Evolutionary conservation across 768 basidiomycete species (phyloP).

Genomic region (Russula lepida): DNA sequence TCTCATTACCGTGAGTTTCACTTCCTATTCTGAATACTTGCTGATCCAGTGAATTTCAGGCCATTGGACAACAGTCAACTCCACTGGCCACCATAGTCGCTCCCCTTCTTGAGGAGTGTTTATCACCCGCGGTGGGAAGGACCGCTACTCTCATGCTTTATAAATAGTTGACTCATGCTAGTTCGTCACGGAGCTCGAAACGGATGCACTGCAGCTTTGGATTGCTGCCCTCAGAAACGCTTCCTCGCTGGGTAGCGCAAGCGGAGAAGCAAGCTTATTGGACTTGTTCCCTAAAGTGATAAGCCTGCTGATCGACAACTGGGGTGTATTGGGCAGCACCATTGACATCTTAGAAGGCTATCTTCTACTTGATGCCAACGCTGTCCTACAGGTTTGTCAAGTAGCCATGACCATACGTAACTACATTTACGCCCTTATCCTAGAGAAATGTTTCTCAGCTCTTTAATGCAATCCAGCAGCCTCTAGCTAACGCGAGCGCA

Average conservation of each 20-base stretch:
- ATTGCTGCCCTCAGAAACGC: constrained; percentile 59
- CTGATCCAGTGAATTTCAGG: constrained; percentile 33
- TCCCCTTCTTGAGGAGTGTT: constrained; percentile 56
- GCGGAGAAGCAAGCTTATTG: constrained; percentile 43
- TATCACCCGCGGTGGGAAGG: constrained; percentile 42
- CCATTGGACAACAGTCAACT: constrained; percentile 54
- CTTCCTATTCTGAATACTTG: neutral
- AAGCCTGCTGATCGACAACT: constrained; percentile 51
- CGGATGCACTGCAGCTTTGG: constrained; percentile 75
- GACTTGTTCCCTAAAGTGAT: constrained; percentile 60
- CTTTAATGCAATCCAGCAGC: constrained; percentile 46
- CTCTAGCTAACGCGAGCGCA: constrained; percentile 41
- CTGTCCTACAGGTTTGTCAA: constrained; percentile 52
- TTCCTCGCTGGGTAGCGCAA: constrained; percentile 38
- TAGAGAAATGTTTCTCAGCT: constrained; percentile 51
- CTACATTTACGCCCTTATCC: neutral
- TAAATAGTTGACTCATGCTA: constrained; percentile 25
- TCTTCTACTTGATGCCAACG: constrained; percentile 56
- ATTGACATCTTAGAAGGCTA: constrained; percentile 69
- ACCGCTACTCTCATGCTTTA: neutral
- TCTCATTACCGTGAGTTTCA: constrained; percentile 48
- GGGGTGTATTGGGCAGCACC: constrained; percentile 66
- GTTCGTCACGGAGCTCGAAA: constrained; percentile 64
- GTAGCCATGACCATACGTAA: neutral
- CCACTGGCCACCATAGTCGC: constrained; percentile 48